Conservation (phyloP, 1,139 yeast species). For the Cylindricascospora bacillispora region DNA sequence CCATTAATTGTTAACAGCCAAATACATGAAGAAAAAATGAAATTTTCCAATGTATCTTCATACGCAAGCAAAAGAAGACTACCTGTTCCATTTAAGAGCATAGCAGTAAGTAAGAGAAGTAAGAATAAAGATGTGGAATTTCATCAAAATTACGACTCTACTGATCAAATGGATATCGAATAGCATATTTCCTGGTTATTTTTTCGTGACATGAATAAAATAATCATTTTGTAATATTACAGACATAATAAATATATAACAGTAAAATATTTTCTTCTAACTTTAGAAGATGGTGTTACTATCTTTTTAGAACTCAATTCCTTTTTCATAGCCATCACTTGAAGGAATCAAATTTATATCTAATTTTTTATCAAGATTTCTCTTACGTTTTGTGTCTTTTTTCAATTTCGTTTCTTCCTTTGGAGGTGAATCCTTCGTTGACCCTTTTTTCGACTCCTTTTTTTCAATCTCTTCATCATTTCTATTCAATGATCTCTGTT, state of each 20-base stretch:
- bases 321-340: too few relatives aligned
- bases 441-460: neutral
- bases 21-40: conserved; percentile 11
- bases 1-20: conserved; percentile 23
- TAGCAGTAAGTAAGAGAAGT: conserved; percentile 7
- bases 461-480: conserved; percentile 1
- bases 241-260: too few relatives aligned
- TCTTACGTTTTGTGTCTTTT: too few relatives aligned
- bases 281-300: too few relatives aligned
- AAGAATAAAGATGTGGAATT: conserved; percentile 5
- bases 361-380: too few relatives aligned
- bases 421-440: too few relatives aligned
- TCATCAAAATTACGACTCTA: conserved; percentile 1
- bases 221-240: too few relatives aligned
- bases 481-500: neutral
- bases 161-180: conserved; percentile 10
- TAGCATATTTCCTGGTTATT: conserved; percentile 1
- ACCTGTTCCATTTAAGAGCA: conserved; percentile 6
- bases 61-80: conserved; percentile 12
- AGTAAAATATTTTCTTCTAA: too few relatives aligned
- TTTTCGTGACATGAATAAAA: neutral
- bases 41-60: conserved; percentile 3
- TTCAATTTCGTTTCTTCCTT: too few relatives aligned
- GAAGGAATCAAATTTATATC: too few relatives aligned
- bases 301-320: too few relatives aligned